Base-by-base conservation (phyloP, 1,284 basidiomycete species). In the Ustilago shanxiensis region DNA sequence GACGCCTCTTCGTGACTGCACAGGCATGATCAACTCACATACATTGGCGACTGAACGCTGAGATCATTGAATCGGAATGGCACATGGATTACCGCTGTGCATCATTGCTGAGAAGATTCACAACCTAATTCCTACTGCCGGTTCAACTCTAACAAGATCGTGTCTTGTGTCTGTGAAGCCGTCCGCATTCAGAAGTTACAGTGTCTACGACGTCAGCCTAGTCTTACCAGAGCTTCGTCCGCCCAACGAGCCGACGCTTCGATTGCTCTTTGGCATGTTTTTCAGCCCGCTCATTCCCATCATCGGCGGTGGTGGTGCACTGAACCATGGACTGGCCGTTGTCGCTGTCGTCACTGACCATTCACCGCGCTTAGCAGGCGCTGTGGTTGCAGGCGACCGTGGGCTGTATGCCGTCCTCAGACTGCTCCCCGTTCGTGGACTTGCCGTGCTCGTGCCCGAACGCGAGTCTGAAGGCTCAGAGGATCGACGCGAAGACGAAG, bases 321-420 rank as follows among this genome's bases (percentile, higher is more conserved):
- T 72, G 62, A 77, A 77, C 74, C 74, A 77, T 11, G 74, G 74
- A 18, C 74, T 67, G 2, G 61, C 74, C 14, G 64, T 64, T 10
- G 60, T 67, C 45, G 68, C 73, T 37, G 73, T 76, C 20, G 73
- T 62, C 50, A 76, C 73, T 20, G 73, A 60, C 73, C 73, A 76
- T 35, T 76, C 73, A 16, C 73, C 73, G 14, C 54, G 50, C 58
- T 71, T 71, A 28, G 44, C 24, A 2, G 65, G 68, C 7, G 68
- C 72, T 2, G 49, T 49, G 1, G 57, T 65, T 1, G 60, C 58
- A 2, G 66, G 68, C 6, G 44, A 37, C 18, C 73, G 73, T 20
- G 73, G 51, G 33, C 66, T 76, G 41, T 63, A 72, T 14, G 61
- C 64, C 9, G 65, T 72, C 24, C 59, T 35, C 29, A 76, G 14